These are phyloP conservation scores for Emericellopsis terricola DNA, from an alignment of 495 filamentous ascomycete species.

Conservation along the genomic window DNA sequence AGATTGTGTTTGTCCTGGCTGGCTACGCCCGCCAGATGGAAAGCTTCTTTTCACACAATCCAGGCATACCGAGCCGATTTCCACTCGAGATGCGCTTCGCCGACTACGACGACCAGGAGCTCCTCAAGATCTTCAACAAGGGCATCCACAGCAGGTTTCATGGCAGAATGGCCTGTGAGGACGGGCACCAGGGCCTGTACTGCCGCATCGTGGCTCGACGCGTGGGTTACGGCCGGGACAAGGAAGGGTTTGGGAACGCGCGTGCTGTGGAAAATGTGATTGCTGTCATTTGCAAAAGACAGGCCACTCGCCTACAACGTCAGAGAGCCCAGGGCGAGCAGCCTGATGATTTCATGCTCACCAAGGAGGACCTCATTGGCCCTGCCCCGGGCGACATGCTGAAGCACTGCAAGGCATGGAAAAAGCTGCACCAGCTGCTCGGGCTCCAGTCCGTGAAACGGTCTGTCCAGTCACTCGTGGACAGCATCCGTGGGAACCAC, in stretches of 20 bases:
- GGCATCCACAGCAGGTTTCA: conserved; percentile 25
- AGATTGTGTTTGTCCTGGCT: conserved; percentile 59
- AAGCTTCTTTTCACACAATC: conserved; percentile 61
- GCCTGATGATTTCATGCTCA: conserved; percentile 33
- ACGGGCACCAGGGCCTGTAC: conserved; percentile 42
- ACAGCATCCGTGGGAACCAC: conserved; percentile 44
- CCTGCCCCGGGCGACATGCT: conserved; percentile 41
- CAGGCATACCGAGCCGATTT: conserved; percentile 54
- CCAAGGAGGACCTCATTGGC: conserved; percentile 44
- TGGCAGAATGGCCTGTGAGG: conserved; percentile 38
- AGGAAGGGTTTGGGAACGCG: conserved; percentile 58
- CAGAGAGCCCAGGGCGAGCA: conserved; percentile 11
- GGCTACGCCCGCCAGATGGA: conserved; percentile 72
- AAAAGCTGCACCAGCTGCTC: conserved; percentile 37
- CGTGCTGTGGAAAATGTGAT: conserved; percentile 44
- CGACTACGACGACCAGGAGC: conserved; percentile 51
- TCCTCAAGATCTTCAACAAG: conserved; percentile 39
- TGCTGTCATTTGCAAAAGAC: conserved; percentile 33
- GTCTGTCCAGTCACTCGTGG: conserved; percentile 34
- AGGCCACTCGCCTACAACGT: conserved; percentile 32
- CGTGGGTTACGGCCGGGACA: conserved; percentile 41
- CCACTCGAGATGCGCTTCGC: conserved; percentile 46
- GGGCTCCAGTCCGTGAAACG: conserved; percentile 47
- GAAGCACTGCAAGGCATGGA: conserved; percentile 33
- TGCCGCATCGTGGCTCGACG: conserved; percentile 43